Conservation (phyloP, 768 basidiomycete species). For the Austroboletus eburneus region DNA sequence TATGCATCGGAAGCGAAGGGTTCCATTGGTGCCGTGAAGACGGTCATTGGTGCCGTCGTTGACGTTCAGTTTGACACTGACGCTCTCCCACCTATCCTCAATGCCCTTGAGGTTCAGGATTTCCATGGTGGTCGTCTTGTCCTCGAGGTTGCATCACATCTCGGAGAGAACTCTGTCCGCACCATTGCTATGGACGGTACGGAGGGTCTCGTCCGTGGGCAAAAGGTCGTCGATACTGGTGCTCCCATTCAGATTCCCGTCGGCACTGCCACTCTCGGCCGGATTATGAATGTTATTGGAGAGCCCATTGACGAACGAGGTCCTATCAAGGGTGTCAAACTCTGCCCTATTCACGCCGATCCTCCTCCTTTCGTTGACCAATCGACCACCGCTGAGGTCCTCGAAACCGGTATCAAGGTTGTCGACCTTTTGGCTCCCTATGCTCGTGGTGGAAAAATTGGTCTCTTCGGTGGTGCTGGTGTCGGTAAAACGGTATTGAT, state of each 20-base stretch:
- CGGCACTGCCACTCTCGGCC: conserved; percentile 89
- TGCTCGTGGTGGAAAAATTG: conserved; percentile 99
- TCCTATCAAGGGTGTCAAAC: conserved; percentile 93
- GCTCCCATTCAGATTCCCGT: conserved; percentile 96
- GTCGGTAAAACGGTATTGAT: conserved; percentile 99
- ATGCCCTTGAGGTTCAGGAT: conserved; percentile 96
- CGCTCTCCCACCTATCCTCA: conserved; percentile 89
- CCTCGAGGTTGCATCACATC: conserved; percentile 96
- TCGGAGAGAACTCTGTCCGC: conserved; percentile 98
- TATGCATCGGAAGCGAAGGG: conserved; percentile 89
- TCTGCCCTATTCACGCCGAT: conserved; percentile 92
- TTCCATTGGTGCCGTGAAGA: conserved; percentile 81
- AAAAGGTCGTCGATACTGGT: conserved; percentile 96
- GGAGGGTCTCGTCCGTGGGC: conserved; percentile 98
- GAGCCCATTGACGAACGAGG: conserved; percentile 99
- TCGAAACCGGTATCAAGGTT: conserved; percentile 99
- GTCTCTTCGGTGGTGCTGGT: conserved; percentile 99
- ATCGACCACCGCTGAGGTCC: conserved; percentile 96
- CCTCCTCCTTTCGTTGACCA: conserved; percentile 98
- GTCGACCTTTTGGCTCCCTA: conserved; percentile 99
- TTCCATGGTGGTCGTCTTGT: conserved; percentile 96
- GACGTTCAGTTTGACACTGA: conserved; percentile 98
- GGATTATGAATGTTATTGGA: conserved; percentile 99
- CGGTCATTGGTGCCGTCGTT: conserved; percentile 99
- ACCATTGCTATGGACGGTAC: conserved; percentile 99